A percentile compares a stretch with the other conserved stretches of the same genome.
phyloP scores from a whole-genome alignment of 768 basidiomycete genomes.

The Coprinopsis marcescibilis region DNA sequence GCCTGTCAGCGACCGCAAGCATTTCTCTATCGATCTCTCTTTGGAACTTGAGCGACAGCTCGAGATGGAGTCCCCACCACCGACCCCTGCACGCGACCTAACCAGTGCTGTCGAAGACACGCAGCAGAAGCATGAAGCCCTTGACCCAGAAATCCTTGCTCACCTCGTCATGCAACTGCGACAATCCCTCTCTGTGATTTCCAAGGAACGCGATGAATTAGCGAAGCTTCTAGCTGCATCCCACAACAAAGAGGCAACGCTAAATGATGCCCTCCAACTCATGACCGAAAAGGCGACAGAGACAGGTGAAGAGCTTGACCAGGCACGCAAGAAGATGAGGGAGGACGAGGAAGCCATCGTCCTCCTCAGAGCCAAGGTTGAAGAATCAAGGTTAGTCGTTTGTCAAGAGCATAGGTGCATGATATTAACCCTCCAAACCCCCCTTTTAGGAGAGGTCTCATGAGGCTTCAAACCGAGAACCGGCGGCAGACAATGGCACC shows the following conservation, averaged over 20 bases:
- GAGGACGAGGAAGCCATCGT: constrained; percentile 77
- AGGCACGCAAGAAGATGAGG: constrained; percentile 43
- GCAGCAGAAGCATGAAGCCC: constrained; percentile 33
- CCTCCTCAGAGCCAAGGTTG: constrained; percentile 75
- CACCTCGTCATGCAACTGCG: constrained; percentile 73
- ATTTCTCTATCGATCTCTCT: constrained; percentile 69
- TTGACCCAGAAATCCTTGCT: constrained; percentile 72
- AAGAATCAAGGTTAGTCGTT: constrained; percentile 69
- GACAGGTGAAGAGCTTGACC: constrained; percentile 52
- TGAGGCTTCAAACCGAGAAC: constrained; percentile 79
- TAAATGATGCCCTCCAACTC: constrained; percentile 57
- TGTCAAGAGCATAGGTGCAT: not conserved
- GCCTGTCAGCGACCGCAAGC: constrained; percentile 22
- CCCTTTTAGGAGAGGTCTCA: constrained; percentile 63
- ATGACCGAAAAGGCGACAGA: constrained; percentile 61
- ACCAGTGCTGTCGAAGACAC: constrained; percentile 15
- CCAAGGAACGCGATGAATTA: constrained; percentile 70
- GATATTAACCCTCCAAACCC: constrained; percentile 3
- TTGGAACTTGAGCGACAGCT: constrained; percentile 79
- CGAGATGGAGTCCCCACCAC: constrained; percentile 50
- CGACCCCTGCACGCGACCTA: constrained; percentile 31
- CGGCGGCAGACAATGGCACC: constrained; percentile 53
- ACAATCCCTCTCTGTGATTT: constrained; percentile 53
- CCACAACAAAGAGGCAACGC: constrained; percentile 49
- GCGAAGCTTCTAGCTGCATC: constrained; percentile 43